Conservation (phyloP, 495 filamentous ascomycete species). For the Penicillium angulare region DNA sequence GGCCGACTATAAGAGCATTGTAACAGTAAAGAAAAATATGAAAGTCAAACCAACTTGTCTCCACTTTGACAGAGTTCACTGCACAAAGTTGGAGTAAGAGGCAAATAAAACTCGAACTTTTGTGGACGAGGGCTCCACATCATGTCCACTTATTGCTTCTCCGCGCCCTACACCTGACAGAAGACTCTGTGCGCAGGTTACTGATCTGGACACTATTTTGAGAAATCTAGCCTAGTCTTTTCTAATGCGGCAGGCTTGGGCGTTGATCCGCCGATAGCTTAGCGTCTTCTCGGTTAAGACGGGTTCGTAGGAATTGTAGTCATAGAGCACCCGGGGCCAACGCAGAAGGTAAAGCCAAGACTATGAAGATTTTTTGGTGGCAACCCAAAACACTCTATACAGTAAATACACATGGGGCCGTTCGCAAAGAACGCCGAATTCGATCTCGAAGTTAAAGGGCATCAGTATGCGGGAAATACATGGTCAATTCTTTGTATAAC, state of each 20-base stretch:
- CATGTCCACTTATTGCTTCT: neutral
- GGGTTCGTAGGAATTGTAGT: slow-evolving; percentile 15
- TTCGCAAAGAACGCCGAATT: too few species aligned
- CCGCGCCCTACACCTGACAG: slow-evolving; percentile 1
- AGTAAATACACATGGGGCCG: too few species aligned
- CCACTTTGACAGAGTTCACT: neutral
- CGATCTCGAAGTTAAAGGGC: too few species aligned
- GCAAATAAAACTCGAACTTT: slow-evolving; percentile 5
- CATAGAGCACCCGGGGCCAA: neutral
- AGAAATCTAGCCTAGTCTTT: slow-evolving; percentile 2
- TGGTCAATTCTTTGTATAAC: too few species aligned
- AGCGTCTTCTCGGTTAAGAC: slow-evolving; percentile 23
- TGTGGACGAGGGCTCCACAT: slow-evolving; percentile 1
- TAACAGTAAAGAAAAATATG: neutral
- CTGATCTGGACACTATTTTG: neutral
- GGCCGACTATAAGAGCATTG: neutral
- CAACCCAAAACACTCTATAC: too few species aligned
- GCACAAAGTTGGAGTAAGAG: neutral
- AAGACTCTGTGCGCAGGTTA: neutral
- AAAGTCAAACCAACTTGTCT: neutral
- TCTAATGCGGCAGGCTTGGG: slow-evolving; percentile 12
- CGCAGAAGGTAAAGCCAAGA: too few species aligned
- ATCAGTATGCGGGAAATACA: too few species aligned
- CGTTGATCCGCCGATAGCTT: slow-evolving; percentile 19
- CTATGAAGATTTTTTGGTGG: neutral